Base-by-base conservation (phyloP, 78 protist genomes). In the Dictyostelium intermedium region DNA sequence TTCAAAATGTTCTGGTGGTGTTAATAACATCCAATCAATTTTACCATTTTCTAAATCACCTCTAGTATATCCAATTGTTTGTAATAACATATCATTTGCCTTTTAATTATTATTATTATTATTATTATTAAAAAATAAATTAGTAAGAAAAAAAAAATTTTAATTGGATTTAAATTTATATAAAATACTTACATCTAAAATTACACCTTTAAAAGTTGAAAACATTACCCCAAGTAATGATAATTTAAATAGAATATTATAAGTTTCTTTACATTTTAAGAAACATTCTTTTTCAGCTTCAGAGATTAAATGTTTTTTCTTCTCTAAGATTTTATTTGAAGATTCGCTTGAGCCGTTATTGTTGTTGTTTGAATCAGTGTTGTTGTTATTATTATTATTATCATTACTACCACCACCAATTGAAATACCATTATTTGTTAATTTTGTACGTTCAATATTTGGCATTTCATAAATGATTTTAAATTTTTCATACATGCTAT, bases 101-200 rank as follows among this genome's bases (percentile, higher is more conserved):
- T 84, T 70, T 9, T 25, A 11, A 14, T 8, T 20, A 5, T 84
- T 2, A 20, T n/a, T n/a, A n/a, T n/a, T n/a, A n/a, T n/a, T n/a
- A n/a, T n/a, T n/a, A n/a, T n/a, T n/a, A n/a, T n/a, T n/a, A 60
- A 81, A n/a, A 60, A 41, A 41, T 5, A 5, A 41, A 41, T 41
- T 8, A 45, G 7, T 45, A 45, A 13, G 10, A 6, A 5, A 9
- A 83, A 84, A 35, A 16, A 84, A 73, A n/a, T n/a, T n/a, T n/a
- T n/a, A n/a, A n/a, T n/a, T n/a, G n/a, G n/a, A n/a, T n/a, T n/a
- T n/a, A n/a, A n/a, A n/a, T n/a, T n/a, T n/a, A n/a, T n/a, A n/a
- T n/a, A n/a, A n/a, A n/a, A n/a, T n/a, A 85, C 91, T 35, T 73
- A 84, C 91, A 89, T 89, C 94, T 37, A 89, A n/a, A 41, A 89